Percentiles rank a stretch among this genome's conserved stretches.
These are phyloP conservation scores for Acanthamoeba rhysodes DNA, from an alignment of 208 protist genomes.

Conservation along the genomic window DNA sequence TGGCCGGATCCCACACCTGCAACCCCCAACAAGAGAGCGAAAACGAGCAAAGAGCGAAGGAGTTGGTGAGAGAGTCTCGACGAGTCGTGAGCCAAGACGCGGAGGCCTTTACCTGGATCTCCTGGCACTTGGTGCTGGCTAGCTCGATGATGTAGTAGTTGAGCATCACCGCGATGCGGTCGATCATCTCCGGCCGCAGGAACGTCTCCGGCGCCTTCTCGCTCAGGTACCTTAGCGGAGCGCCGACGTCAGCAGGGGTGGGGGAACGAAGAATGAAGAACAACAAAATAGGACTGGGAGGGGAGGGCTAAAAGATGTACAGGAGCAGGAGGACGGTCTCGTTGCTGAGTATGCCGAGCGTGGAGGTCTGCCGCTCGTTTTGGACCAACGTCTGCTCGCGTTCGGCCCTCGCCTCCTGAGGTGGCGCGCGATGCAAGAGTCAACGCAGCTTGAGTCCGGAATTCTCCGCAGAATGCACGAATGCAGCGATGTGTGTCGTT, in stretches of 20 bases:
- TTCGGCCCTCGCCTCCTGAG: slow-evolving; percentile 40
- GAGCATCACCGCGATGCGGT: slow-evolving; percentile 87
- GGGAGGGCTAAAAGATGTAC: background rate
- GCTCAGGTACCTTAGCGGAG: slow-evolving; percentile 9
- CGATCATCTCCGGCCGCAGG: slow-evolving; percentile 85
- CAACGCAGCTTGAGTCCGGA: too few species aligned
- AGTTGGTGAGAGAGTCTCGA: too few species aligned
- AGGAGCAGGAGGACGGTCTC: slow-evolving; percentile 62
- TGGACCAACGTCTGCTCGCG: slow-evolving; percentile 33
- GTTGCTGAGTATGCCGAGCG: slow-evolving; percentile 55
- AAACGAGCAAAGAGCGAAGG: background rate
- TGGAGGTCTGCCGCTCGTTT: slow-evolving; percentile 59
- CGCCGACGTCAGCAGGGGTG: too few species aligned
- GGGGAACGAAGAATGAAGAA: background rate
- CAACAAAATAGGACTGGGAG: background rate
- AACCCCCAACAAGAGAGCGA: too few species aligned
- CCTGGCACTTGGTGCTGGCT: slow-evolving; percentile 85
- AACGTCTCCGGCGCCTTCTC: slow-evolving; percentile 79
- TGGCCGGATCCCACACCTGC: slow-evolving; percentile 70
- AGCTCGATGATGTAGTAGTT: slow-evolving; percentile 85
- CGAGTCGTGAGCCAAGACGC: background rate
- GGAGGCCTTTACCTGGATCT: slow-evolving; percentile 66
- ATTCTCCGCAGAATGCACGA: too few species aligned
- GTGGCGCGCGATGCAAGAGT: background rate
- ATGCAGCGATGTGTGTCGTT: too few species aligned